Evolutionary conservation across 2,329 filamentous ascomycete genomes (phyloP), one percentile per base, ranked within the genome.

Genomic region (Beauveria brongniartii): DNA sequence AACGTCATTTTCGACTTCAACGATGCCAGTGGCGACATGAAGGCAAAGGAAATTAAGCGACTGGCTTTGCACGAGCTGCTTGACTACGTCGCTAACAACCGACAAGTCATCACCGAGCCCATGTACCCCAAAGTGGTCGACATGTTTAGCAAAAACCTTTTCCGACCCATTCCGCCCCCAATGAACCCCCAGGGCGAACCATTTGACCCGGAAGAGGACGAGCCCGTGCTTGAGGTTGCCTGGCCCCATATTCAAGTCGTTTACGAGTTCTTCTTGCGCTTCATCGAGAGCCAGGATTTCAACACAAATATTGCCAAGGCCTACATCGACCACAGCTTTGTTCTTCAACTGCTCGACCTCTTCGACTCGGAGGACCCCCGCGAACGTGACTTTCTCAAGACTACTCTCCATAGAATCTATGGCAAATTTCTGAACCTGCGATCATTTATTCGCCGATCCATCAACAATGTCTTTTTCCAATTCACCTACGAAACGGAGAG

Each of bases 1-100:
- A 99, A 99, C 73, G 95, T 99, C 79, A 99, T 99, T 70, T 99
- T 99, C 72, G 94, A 99, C 78, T 99, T 99, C 79, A 99, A 97
- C 73, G 94, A 99, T 75, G 91, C 93, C 54, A 96, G 91, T 66
- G 92, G 89, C 67, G 94, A 99, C 73, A 97, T 99, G 92, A 99
- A 99, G 76, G 96, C 93, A 53, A 99, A 99, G 79, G 94, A 99
- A 77, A 97, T 99, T 82, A 99, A 99, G 81, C 86, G 94, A 70
- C 80, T 99, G 67, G 94, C 94, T 47, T 82, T 99, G 50, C 94
- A 99, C 73, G 94, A 99, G 74, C 81, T 99, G 64, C 83, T 99
- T 65, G 94, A 99, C 74, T 99, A 99, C 72, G 94, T 99, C 62
- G 93, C 94, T 69, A 97, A 97, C 77, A 99, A 99, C 74, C 86